Base-by-base conservation (phyloP, 805 yeast genomes). In the Isabelozyma pseudorhagii region DNA sequence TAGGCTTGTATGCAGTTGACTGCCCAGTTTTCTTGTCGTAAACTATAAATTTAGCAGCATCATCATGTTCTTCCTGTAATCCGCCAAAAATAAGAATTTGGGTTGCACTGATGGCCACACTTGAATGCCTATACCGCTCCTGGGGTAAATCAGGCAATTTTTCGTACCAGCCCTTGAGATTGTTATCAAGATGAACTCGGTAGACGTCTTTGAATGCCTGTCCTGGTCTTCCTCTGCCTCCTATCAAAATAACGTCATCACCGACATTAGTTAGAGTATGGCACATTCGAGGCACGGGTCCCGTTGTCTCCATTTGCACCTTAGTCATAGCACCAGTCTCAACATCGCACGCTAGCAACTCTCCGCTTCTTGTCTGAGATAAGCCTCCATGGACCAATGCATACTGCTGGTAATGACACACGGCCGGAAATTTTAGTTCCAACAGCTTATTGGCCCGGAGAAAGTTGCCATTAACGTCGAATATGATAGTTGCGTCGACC, bases 141-240 rank as follows among this genome's bases (percentile, higher is more conserved):
- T 59, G 55, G 0, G 82, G 80, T 34, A 85, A 53, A 7, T 67
- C 59, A 0, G 61, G 60, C 1, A 68, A 52, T 42, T 31, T 31
- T 13, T 31, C 10, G 10, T 31, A 31, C 36, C 36, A 8, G 36
- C 36, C 10, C 36, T 13, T 4, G n/a, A 31, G 10, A 13, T 31
- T 31, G 36, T 9, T 9, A 10, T 13, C 36, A 13, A 31, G 10
- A 46, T 36, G 3, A 48, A 47, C 28, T 56, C 53, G 10, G 61
- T 69, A 69, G 0, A 67, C 64, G 48, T 72, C 77, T 4, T 47
- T 48, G 38, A 80, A 60, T 0, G 72, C 66, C 8, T 63, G 61
- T 2, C 78, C 75, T 0, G 96, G 96, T 1, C 82, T 74, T 2
- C 76, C 66, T 52, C 96, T 74, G 3, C 96, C 96, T 3, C 94